phyloP scores from a whole-genome alignment of 345 rosid species.

The Syzygium grande region DNA sequence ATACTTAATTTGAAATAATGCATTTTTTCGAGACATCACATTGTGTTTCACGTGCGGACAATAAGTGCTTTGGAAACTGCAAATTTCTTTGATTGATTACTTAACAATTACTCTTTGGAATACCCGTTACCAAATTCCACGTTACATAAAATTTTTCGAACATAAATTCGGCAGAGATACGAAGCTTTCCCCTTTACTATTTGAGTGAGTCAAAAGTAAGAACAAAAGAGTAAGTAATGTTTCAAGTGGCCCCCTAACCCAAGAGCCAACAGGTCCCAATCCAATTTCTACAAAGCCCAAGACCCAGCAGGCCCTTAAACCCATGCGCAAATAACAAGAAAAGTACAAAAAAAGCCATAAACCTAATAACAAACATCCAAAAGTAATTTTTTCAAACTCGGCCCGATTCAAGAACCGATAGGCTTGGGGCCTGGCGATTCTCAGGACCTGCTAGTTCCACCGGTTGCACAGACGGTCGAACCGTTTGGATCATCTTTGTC shows the following conservation, averaged over 20 bases:
- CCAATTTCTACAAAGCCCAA: not conserved
- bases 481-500: no score
- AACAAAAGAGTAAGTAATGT: not conserved
- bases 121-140: not conserved
- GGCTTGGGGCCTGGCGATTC: not conserved
- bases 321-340: not conserved
- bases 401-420: not conserved
- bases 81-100: not conserved
- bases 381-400: not conserved
- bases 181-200: not conserved
- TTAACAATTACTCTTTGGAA: rapidly evolving
- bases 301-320: not conserved
- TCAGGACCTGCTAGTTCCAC: not conserved
- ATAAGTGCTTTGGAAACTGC: not conserved
- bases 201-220: not conserved
- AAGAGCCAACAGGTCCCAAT: not conserved
- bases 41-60: not conserved
- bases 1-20: not conserved
- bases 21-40: not conserved
- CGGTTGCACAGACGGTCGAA: not conserved
- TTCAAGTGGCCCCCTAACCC: not conserved
- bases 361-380: not conserved
- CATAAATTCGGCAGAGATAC: not conserved
- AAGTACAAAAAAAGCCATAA: not conserved
- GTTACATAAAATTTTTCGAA: not conserved